These are phyloP conservation scores for Phanerochaete carnosa DNA, from an alignment of 768 basidiomycete genomes.

Conservation along the genomic window DNA sequence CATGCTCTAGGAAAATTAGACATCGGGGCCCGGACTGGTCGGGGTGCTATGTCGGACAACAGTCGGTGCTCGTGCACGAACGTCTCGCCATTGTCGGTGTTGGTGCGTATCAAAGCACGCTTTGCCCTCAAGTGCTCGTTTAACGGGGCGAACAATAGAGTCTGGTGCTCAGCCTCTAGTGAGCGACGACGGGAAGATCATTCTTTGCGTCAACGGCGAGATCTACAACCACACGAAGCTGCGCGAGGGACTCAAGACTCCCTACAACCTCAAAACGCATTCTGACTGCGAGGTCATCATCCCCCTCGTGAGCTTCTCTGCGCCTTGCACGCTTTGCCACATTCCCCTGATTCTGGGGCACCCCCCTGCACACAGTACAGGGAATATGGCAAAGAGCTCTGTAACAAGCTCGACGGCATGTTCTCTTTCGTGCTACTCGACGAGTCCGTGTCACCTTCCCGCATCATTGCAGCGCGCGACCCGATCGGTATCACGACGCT, in stretches of 20 bases:
- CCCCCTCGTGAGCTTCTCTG: conserved; percentile 59
- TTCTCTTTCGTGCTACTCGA: conserved; percentile 97
- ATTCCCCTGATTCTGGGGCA: neutral
- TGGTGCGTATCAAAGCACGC: conserved; percentile 48
- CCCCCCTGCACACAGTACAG: conserved; percentile 56
- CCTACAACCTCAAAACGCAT: conserved; percentile 88
- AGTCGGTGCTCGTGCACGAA: conserved; percentile 87
- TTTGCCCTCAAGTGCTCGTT: neutral
- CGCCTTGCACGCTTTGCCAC: neutral
- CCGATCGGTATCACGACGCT: conserved; percentile 98
- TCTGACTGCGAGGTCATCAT: conserved; percentile 98
- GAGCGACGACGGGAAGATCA: conserved; percentile 78
- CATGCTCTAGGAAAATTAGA: conserved; percentile 84
- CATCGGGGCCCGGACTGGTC: conserved; percentile 99
- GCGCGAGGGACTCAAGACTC: conserved; percentile 58
- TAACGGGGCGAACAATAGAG: conserved; percentile 48
- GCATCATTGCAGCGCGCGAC: conserved; percentile 94
- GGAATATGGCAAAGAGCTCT: conserved; percentile 74
- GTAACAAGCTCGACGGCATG: conserved; percentile 90
- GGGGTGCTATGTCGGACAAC: conserved; percentile 85
- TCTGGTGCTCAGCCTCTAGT: conserved; percentile 94
- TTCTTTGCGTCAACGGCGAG: conserved; percentile 95
- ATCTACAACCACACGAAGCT: conserved; percentile 96
- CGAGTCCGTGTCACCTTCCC: conserved; percentile 83
- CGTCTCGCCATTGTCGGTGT: conserved; percentile 97